phyloP scores from a whole-genome alignment of 2,329 filamentous ascomycete species.

The Coniochaeta prunicola region DNA sequence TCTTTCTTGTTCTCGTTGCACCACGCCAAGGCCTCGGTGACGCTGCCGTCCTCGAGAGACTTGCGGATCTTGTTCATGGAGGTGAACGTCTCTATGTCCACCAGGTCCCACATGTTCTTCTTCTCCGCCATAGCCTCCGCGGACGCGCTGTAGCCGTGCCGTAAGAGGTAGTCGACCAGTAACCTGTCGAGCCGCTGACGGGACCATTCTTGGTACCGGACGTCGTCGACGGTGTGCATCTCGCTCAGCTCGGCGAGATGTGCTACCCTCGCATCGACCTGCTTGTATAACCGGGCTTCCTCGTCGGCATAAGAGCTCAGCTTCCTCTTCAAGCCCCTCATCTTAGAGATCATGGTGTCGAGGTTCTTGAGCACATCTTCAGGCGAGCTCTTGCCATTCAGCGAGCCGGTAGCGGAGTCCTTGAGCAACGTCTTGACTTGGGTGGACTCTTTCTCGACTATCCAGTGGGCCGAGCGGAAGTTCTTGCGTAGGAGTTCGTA shows the following conservation, averaged over 20 bases:
- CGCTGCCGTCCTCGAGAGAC: constrained; percentile 62
- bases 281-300: constrained; percentile 67
- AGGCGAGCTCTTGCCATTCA: constrained; percentile 53
- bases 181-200: constrained; percentile 73
- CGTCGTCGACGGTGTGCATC: constrained; percentile 77
- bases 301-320: constrained; percentile 71
- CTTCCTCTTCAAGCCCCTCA: constrained; percentile 85
- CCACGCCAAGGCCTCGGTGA: constrained; percentile 78
- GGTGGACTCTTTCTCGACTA: constrained; percentile 64
- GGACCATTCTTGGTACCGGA: constrained; percentile 90
- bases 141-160: constrained; percentile 73
- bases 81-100: constrained; percentile 84
- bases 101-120: constrained; percentile 70
- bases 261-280: constrained; percentile 67
- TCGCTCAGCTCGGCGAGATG: constrained; percentile 77
- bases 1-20: constrained; percentile 91
- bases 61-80: constrained; percentile 72
- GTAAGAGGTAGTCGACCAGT: constrained; percentile 85
- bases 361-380: constrained; percentile 72
- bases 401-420: constrained; percentile 59
- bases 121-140: constrained; percentile 69
- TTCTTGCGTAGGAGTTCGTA: constrained; percentile 91
- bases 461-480: constrained; percentile 77
- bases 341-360: constrained; percentile 76
- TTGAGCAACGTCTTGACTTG: constrained; percentile 54